These are phyloP conservation scores for Sphaerobolus stellatus DNA, from an alignment of 1,284 basidiomycete genomes.

Conservation along the genomic window DNA sequence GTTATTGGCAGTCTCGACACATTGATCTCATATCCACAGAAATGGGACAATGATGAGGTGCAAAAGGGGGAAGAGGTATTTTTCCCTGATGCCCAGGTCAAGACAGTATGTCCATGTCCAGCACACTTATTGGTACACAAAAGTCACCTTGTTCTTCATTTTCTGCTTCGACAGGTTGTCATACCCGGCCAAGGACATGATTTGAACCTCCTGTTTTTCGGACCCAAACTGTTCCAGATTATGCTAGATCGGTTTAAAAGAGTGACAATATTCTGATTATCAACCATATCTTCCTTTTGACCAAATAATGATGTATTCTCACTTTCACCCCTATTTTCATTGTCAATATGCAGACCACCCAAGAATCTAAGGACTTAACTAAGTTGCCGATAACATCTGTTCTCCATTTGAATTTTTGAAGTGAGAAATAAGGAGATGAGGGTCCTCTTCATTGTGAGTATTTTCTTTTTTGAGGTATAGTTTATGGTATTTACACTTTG, in stretches of 20 bases:
- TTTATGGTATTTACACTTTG: too few species aligned
- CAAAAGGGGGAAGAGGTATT: conserved; percentile 1
- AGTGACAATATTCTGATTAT: too few species aligned
- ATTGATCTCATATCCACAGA: background rate
- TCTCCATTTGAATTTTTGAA: too few species aligned
- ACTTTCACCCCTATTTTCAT: too few species aligned
- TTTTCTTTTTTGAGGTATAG: too few species aligned
- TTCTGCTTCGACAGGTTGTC: background rate
- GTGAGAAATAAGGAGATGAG: too few species aligned
- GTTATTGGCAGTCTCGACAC: background rate
- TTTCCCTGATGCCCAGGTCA: conserved; percentile 6
- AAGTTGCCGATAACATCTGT: too few species aligned
- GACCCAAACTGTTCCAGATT: background rate
- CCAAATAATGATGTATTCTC: too few species aligned
- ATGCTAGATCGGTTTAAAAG: background rate
- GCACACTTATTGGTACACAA: background rate
- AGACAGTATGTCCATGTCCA: background rate
- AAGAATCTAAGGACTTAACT: too few species aligned
- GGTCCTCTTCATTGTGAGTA: too few species aligned
- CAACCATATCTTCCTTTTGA: too few species aligned
- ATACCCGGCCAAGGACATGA: conserved; percentile 7
- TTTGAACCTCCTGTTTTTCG: background rate
- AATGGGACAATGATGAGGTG: background rate
- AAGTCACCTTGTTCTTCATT: background rate
- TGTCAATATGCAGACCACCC: too few species aligned